A percentile compares a stretch with the other conserved stretches of the same genome.
phyloP scores from a whole-genome alignment of 2,329 filamentous ascomycete genomes.

The Pseudogymnoascus verrucosus region DNA sequence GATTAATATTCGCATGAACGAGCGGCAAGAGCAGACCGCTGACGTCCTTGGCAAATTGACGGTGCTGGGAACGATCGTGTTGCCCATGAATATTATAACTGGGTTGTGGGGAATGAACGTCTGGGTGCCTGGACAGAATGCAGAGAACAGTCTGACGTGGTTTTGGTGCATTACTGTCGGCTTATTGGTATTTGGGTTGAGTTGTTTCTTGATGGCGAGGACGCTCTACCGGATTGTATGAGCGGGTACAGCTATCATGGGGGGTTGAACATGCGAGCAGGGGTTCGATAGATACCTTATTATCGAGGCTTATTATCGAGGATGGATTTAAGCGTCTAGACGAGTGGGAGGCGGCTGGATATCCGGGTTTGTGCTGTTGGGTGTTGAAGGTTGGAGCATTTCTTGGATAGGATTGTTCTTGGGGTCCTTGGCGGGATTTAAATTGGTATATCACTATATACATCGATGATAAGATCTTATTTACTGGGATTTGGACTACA shows the following conservation, averaged over 20 bases:
- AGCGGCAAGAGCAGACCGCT: conserved; percentile 89
- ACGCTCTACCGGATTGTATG: conserved; percentile 27
- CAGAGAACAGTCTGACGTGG: conserved; percentile 67
- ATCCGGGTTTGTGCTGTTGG: background rate
- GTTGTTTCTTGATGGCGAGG: conserved; percentile 48
- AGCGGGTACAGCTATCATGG: background rate
- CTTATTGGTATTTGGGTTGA: conserved; percentile 68
- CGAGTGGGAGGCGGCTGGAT: background rate
- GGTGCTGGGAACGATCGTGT: conserved; percentile 89
- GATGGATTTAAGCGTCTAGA: background rate
- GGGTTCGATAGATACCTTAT: background rate
- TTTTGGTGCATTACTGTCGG: conserved; percentile 69
- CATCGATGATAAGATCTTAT: background rate
- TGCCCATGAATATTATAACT: conserved; percentile 98
- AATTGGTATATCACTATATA: background rate
- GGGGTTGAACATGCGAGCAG: background rate
- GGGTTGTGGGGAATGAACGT: conserved; percentile 99
- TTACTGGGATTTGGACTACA: background rate
- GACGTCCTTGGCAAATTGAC: conserved; percentile 93
- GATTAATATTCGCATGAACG: conserved; percentile 98
- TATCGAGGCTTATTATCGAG: background rate
- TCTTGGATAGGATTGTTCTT: background rate
- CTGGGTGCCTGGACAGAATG: conserved; percentile 84
- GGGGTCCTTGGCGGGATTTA: background rate
- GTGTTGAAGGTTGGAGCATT: background rate